Evolutionary conservation across 2,329 filamentous ascomycete species (phyloP), one percentile per base, ranked within the genome.

Genomic region (Grosmannia clavigera): DNA sequence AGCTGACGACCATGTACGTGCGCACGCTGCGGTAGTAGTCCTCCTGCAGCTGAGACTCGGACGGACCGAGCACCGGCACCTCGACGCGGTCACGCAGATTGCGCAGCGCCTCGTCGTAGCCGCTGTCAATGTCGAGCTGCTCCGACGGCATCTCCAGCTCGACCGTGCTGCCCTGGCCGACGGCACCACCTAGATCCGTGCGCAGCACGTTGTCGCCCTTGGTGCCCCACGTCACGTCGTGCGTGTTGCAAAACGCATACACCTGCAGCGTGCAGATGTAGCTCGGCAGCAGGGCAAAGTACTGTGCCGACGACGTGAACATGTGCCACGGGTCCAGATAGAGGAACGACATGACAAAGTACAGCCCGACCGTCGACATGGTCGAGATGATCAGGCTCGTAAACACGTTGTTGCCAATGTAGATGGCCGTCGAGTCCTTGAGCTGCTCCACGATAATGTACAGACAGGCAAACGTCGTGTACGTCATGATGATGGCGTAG

Each of bases 311-410:
- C 0, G 87, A 92, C 14, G 94, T 99, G 75, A 99, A 88, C 88
- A 99, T 94, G 78, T 99, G 94, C 94, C 94, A 99, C 0, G 94
- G 94, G 67, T 99, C 95, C 55, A 99, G 83, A 74, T 99, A 99
- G 62, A 99, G 75, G 75, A 99, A 90, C 29, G 88, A 94, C 86
- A 95, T 96, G 74, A 96, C 73, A 76, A 99, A 94, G 79, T 97
- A 99, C 48, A 99, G 79, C 0, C 95, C 94, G 50, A 96, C 76
- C 0, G 94, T 99, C 2, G 90, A 95, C 3, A 87, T 78, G n/a
- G 88, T 86, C 7, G 88, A 94, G 57, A 99, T 84, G 68, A 97
- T 89, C 63, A 99, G 81, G 73, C 97, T 97, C 62, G 92, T 94
- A 76, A 99, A 96, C 62, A 96, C 81, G 70, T 95, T 95, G 74